Evolutionary conservation across 2,329 filamentous ascomycete species (phyloP).

Genomic region (Cytospora leucostoma): DNA sequence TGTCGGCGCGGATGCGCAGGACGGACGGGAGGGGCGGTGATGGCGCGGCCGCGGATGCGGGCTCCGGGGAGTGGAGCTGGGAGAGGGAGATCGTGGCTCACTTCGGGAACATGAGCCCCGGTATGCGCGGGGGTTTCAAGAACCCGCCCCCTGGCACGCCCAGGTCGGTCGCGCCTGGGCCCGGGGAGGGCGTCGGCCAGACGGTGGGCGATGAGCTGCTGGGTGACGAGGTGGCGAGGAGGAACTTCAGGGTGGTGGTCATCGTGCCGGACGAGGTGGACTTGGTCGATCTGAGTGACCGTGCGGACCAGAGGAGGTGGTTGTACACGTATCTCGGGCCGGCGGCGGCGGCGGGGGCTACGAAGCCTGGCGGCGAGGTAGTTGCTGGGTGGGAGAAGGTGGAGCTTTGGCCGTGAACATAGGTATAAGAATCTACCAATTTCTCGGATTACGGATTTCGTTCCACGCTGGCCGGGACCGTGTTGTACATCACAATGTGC

Average conservation of each 20-base stretch:
- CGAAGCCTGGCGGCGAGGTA: slow-evolving; percentile 38
- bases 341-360: slow-evolving; percentile 40
- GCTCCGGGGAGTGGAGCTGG: slow-evolving; percentile 69
- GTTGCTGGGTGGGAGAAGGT: slow-evolving; percentile 63
- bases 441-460: background rate
- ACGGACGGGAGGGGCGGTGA: slow-evolving; percentile 39
- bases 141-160: slow-evolving; percentile 69
- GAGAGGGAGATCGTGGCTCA: slow-evolving; percentile 76
- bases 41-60: slow-evolving; percentile 2
- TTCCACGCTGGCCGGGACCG: background rate
- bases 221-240: slow-evolving; percentile 68
- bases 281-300: slow-evolving; percentile 69
- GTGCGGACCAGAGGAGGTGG: slow-evolving; percentile 63
- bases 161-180: slow-evolving; percentile 50
- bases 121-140: slow-evolving; percentile 76
- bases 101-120: slow-evolving; percentile 85
- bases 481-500: background rate
- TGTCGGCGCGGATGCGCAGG: slow-evolving; percentile 65
- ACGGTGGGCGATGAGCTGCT: slow-evolving; percentile 63
- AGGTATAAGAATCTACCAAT: too few relatives aligned
- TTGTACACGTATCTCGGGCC: slow-evolving; percentile 61
- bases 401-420: slow-evolving; percentile 66
- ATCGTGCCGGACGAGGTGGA: slow-evolving; percentile 80
- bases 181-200: slow-evolving; percentile 54
- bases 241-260: slow-evolving; percentile 81